A percentile compares a stretch with the other conserved stretches of the same genome.
These are phyloP conservation scores for Penicillium sp. DNA, from an alignment of 2,329 filamentous ascomycete species.

Conservation along the genomic window DNA sequence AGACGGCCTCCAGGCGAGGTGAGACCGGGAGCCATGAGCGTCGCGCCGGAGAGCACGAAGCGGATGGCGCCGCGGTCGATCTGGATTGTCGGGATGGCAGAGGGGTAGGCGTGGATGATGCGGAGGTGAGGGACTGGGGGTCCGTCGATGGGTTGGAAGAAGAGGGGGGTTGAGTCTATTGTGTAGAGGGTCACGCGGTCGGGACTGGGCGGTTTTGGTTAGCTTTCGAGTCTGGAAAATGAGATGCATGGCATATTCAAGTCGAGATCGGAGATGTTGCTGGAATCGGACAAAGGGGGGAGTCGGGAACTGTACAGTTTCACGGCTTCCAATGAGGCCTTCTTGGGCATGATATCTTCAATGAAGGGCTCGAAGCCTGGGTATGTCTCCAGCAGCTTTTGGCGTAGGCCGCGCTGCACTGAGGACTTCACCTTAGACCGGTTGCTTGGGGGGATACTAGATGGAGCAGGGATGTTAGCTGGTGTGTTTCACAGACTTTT, in stretches of 20 bases:
- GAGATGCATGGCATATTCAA: background rate
- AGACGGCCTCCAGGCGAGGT: constrained; percentile 79
- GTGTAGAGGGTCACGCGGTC: constrained; percentile 89
- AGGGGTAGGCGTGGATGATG: constrained; percentile 85
- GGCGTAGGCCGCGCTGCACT: constrained; percentile 80
- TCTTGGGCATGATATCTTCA: constrained; percentile 94
- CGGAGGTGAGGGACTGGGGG: constrained; percentile 82
- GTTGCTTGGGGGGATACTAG: constrained; percentile 69
- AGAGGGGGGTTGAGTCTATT: constrained; percentile 72
- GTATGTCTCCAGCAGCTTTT: constrained; percentile 78
- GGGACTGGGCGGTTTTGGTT: constrained; percentile 50
- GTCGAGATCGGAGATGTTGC: background rate
- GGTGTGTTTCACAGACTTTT: background rate
- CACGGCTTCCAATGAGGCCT: constrained; percentile 81
- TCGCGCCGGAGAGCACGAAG: constrained; percentile 89
- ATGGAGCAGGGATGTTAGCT: constrained; percentile 5
- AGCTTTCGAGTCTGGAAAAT: background rate
- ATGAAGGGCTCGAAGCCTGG: constrained; percentile 83
- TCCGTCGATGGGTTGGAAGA: constrained; percentile 82
- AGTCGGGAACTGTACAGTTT: constrained; percentile 62
- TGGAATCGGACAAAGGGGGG: background rate
- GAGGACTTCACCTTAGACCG: constrained; percentile 98
- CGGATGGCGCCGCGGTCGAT: constrained; percentile 96
- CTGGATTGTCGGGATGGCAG: constrained; percentile 76
- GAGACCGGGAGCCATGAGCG: constrained; percentile 92